Base-by-base conservation (phyloP, 2,329 filamentous ascomycete species). In the Xenoacremonium recifei region DNA sequence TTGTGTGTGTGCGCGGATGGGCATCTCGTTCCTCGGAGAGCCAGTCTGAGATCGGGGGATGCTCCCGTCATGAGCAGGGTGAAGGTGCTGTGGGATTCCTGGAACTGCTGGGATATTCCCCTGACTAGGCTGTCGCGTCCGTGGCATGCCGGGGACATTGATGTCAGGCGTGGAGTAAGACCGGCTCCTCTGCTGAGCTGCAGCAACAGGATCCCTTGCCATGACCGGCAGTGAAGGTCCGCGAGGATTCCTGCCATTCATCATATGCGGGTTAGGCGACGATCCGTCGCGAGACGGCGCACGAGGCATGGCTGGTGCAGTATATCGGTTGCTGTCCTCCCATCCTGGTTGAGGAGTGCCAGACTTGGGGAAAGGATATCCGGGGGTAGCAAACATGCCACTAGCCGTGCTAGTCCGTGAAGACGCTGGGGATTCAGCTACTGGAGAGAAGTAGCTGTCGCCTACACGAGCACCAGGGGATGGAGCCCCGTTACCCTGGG, bases 81-180 rank as follows among this genome's bases (percentile, higher is more conserved):
- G 78, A 37, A 85, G 66, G 53, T 90, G 86, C 16, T 84, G 70
- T 18, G 87, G 87, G 38, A 91, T 90, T 5, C 87, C 85, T 6
- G 87, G 87, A 11, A 91, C 85, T 10, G 80, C 80, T 5, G 87
- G 87, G 5, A 89, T 77, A 45, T 70, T 62, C 54, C 63, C 72
- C 66, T 66, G 72, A 62, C 71, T 76, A 62, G 66, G 73, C 65
- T 79, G 78, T 50, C 75, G 70, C 39, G 71, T 73, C 49, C 82
- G 75, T 59, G 75, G 72, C 36, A 76, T 76, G 49, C 78, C 76
- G 39, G 83, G 79, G 39, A 79, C 84, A 51, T 95, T 89, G 55
- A 96, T 96, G 63, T 97, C 91, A 6, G 93, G 92, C 49, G 91
- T 96, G 69, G 92, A 97, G 59, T 95, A 95, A 27, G 91, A 96